Conservation (phyloP, 148 eudicot species). For the Silene conica region DNA sequence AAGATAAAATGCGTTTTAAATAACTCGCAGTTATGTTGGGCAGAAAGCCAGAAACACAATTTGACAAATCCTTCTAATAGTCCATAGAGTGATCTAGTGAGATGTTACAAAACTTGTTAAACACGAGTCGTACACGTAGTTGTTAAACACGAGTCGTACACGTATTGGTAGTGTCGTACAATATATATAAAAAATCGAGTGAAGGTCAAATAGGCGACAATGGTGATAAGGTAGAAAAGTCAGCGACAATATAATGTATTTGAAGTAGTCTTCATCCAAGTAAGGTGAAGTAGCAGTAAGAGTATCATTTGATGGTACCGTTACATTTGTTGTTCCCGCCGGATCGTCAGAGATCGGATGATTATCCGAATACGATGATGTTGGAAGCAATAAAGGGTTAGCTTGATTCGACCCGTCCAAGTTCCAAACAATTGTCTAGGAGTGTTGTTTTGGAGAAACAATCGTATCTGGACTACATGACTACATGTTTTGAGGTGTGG, state of each 20-base stretch:
- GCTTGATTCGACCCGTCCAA: conserved; percentile 10
- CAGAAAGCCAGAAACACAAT: too few species aligned
- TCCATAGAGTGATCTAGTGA: too few species aligned
- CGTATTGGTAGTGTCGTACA: too few species aligned
- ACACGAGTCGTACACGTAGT: too few species aligned
- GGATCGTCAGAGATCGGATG: neutral
- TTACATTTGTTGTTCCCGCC: neutral
- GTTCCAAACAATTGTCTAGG: neutral
- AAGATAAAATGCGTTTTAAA: too few species aligned
- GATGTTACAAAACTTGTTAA: too few species aligned
- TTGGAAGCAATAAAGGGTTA: neutral
- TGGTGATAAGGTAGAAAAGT: neutral
- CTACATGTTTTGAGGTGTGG: neutral
- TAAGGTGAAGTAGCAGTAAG: neutral
- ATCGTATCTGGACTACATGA: too few species aligned
- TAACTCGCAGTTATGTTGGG: too few species aligned
- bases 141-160: too few species aligned
- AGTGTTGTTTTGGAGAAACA: neutral
- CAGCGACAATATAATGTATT: neutral
- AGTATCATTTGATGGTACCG: neutral
- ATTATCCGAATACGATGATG: neutral
- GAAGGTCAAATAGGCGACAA: neutral
- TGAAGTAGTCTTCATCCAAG: neutral
- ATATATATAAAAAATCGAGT: too few species aligned
- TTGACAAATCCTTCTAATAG: too few species aligned